A percentile compares a stretch with the other conserved stretches of the same genome.
Conservation (phyloP, 2,329 filamentous ascomycete genomes). For the Diaporthe caulivora region DNA sequence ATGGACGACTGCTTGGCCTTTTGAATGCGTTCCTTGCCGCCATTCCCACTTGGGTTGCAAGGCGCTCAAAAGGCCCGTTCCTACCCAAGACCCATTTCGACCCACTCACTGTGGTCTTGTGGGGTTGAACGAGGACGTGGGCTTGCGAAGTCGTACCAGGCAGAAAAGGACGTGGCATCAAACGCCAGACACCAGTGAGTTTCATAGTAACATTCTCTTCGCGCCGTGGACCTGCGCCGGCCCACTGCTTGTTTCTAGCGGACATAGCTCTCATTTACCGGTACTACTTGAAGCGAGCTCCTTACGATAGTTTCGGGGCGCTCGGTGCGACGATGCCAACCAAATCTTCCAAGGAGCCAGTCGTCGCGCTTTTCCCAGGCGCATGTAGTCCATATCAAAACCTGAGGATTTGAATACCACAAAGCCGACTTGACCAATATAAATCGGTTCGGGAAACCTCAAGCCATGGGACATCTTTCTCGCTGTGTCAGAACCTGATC, state of each 20-base stretch:
- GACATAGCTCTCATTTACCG: background rate
- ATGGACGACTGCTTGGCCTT: background rate
- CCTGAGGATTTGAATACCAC: background rate
- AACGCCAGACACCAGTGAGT: background rate
- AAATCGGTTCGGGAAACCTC: too few species aligned
- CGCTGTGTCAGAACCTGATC: background rate
- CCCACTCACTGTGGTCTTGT: constrained; percentile 2
- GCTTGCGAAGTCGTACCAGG: background rate
- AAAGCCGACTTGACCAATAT: too few species aligned
- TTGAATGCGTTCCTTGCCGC: background rate
- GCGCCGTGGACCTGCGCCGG: background rate
- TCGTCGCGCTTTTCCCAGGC: background rate
- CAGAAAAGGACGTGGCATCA: background rate
- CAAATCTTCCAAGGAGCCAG: background rate
- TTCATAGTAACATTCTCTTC: background rate
- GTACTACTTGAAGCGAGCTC: background rate
- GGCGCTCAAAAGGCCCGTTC: background rate
- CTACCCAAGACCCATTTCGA: constrained; percentile 23
- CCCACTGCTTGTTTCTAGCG: background rate
- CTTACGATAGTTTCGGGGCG: background rate
- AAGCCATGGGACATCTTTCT: background rate
- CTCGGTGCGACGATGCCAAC: background rate
- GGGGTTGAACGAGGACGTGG: constrained; percentile 6
- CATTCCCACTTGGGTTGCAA: constrained; percentile 8
- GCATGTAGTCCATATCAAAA: background rate